A percentile compares a stretch with the other conserved stretches of the same genome.
phyloP scores from a whole-genome alignment of 2,329 filamentous ascomycete species.

The Ploettnerulaceae sp. region DNA sequence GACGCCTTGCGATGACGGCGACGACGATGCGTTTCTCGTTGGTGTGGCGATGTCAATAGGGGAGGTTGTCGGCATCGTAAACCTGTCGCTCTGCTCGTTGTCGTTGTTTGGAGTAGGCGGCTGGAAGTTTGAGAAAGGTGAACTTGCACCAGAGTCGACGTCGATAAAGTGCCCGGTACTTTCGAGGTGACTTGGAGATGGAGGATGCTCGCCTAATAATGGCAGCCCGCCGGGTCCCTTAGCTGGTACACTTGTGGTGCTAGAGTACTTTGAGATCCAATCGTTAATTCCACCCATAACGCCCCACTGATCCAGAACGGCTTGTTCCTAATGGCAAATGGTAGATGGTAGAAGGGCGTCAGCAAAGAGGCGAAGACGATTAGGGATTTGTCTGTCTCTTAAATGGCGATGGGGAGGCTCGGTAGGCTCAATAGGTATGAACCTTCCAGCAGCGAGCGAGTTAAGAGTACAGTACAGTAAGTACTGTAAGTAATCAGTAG shows the following conservation, averaged over 20 bases:
- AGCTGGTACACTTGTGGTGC: not conserved
- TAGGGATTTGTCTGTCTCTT: no score
- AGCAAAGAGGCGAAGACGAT: not conserved
- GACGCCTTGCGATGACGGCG: slow-evolving; percentile 36
- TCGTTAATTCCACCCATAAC: slow-evolving; percentile 4
- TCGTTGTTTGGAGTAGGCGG: slow-evolving; percentile 15
- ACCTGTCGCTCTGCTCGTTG: slow-evolving; percentile 4
- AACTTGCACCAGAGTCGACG: slow-evolving; percentile 9
- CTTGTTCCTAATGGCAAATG: not conserved
- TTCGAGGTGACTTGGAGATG: not conserved
- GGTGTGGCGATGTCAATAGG: slow-evolving; percentile 35
- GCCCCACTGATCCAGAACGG: not conserved
- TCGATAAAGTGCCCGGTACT: slow-evolving; percentile 1
- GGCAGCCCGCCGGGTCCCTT: not conserved
- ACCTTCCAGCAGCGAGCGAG: no score
- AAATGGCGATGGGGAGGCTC: no score
- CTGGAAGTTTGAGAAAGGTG: slow-evolving; percentile 15
- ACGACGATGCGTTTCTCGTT: slow-evolving; percentile 33
- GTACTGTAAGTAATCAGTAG: no score
- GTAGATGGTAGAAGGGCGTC: not conserved
- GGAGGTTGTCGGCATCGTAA: slow-evolving; percentile 33
- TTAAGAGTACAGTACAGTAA: no score
- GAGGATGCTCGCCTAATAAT: not conserved
- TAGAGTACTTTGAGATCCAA: slow-evolving; percentile 4
- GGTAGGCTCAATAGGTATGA: no score